Conservation (phyloP, 2,329 filamentous ascomycete species). For the Hymenoscyphus fraxineus region DNA sequence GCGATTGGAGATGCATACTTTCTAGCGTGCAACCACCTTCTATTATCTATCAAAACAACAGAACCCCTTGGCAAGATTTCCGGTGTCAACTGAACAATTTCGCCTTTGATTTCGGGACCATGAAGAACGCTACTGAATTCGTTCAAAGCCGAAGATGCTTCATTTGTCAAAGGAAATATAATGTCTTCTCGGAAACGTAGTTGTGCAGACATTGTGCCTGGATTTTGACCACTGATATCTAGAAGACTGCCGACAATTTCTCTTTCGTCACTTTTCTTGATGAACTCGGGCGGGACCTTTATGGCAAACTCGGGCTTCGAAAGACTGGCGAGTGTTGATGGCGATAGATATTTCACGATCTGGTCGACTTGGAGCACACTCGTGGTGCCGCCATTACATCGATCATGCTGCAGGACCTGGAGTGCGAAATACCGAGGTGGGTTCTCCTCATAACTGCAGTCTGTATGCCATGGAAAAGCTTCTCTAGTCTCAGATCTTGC, state of each 20-base stretch:
- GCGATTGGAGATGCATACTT: slow-evolving; percentile 15
- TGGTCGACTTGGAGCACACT: slow-evolving; percentile 23
- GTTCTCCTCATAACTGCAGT: slow-evolving; percentile 29
- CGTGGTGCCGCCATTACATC: slow-evolving; percentile 27
- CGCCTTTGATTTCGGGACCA: slow-evolving; percentile 10
- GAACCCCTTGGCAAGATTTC: slow-evolving; percentile 30
- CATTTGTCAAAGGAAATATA: slow-evolving; percentile 26
- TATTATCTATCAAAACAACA: slow-evolving; percentile 38
- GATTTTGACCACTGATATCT: slow-evolving; percentile 13
- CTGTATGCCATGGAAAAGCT: slow-evolving; percentile 35
- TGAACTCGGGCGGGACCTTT: slow-evolving; percentile 35
- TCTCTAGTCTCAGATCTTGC: slow-evolving; percentile 30
- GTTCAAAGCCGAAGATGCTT: slow-evolving; percentile 30
- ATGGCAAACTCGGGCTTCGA: slow-evolving; percentile 25
- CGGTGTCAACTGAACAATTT: slow-evolving; percentile 25
- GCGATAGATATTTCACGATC: slow-evolving; percentile 21
- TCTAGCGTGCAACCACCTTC: slow-evolving; percentile 37
- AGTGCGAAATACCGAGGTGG: slow-evolving; percentile 33
- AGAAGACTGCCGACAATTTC: slow-evolving; percentile 29
- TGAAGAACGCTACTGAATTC: slow-evolving; percentile 31
- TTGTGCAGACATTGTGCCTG: neutral
- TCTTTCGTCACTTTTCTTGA: slow-evolving; percentile 24
- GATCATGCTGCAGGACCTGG: slow-evolving; percentile 29
- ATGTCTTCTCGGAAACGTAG: slow-evolving; percentile 34
- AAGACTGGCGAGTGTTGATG: slow-evolving; percentile 17